Conservation (phyloP, 306 rosid species). For the Gynostemma pentaphyllum region DNA sequence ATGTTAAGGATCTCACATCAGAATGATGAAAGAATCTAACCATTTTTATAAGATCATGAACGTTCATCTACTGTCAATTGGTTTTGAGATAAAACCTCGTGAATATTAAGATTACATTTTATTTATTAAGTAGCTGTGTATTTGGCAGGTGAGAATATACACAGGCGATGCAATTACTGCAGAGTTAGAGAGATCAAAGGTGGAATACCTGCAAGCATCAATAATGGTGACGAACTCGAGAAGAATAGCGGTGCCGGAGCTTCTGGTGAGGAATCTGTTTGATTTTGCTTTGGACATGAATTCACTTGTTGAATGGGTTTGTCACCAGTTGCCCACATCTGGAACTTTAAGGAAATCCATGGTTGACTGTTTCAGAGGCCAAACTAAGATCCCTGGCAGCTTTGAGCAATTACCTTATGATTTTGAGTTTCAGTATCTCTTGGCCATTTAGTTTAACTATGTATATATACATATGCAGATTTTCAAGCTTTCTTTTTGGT, state of each 20-base stretch:
- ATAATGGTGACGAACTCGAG: slow-evolving; percentile 52
- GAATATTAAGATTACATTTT: no score
- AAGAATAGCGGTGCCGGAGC: slow-evolving; percentile 63
- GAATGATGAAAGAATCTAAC: no score
- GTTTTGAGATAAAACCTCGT: no score
- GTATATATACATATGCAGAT: no score
- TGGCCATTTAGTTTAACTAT: no score
- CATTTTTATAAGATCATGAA: no score
- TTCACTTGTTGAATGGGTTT: slow-evolving; percentile 66
- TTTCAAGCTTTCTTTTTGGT: no score
- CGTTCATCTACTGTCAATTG: no score
- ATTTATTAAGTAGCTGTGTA: no score
- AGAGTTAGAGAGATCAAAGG: slow-evolving; percentile 75
- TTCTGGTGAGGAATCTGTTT: slow-evolving; percentile 48
- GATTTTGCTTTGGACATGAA: slow-evolving; percentile 59
- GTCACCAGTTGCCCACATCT: slow-evolving; percentile 79
- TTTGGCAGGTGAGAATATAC: slow-evolving; percentile 89
- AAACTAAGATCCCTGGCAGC: slow-evolving; percentile 22
- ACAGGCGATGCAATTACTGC: slow-evolving; percentile 44
- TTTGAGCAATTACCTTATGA: slow-evolving; percentile 60
- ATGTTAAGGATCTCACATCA: no score
- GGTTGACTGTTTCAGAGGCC: slow-evolving; percentile 73
- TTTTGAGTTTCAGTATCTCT: slow-evolving; percentile 77
- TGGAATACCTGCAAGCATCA: slow-evolving; percentile 87
- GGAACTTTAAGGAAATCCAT: slow-evolving; percentile 77